phyloP scores from a whole-genome alignment of 2,329 filamentous ascomycete genomes.

The Pyrenophora graminea region DNA sequence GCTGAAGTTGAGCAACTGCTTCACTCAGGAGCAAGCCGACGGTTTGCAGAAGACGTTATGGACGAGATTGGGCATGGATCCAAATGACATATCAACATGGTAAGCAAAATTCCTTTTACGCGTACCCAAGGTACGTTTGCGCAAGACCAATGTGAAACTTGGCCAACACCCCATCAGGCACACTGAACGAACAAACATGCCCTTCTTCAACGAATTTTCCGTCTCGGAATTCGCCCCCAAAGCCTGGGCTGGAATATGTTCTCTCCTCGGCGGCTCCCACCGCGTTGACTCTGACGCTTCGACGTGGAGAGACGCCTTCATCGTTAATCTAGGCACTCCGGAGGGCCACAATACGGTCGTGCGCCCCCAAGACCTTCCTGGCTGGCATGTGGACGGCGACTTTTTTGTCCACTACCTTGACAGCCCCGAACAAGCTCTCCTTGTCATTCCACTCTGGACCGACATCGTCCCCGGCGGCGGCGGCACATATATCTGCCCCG shows the following conservation, averaged over 20 bases:
- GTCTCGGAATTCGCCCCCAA: conserved; percentile 64
- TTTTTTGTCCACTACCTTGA: conserved; percentile 76
- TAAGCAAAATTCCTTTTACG: conserved; percentile 9
- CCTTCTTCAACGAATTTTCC: conserved; percentile 59
- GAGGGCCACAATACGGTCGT: conserved; percentile 55
- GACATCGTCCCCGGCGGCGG: conserved; percentile 65
- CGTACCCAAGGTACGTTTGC: no score
- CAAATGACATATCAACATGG: conserved; percentile 69
- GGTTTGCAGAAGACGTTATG: conserved; percentile 59
- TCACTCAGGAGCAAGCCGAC: conserved; percentile 54
- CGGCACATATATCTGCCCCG: conserved; percentile 67
- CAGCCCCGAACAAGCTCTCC: conserved; percentile 68
- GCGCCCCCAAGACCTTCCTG: conserved; percentile 57
- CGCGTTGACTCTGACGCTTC: conserved; percentile 42
- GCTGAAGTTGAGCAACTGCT: conserved; percentile 59
- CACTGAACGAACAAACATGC: conserved; percentile 67
- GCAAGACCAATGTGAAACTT: no score
- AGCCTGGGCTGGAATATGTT: conserved; percentile 69
- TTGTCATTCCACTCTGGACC: conserved; percentile 70
- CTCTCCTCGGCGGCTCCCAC: conserved; percentile 66
- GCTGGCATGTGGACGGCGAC: conserved; percentile 73
- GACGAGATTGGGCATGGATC: conserved; percentile 68
- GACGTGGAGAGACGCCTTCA: conserved; percentile 70
- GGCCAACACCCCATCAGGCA: conserved; percentile 33
- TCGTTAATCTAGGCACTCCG: conserved; percentile 68